Evolutionary conservation across 2,329 filamentous ascomycete species (phyloP), one percentile per base, ranked within the genome.

Genomic region (Allantophomopsis cytisporea): DNA sequence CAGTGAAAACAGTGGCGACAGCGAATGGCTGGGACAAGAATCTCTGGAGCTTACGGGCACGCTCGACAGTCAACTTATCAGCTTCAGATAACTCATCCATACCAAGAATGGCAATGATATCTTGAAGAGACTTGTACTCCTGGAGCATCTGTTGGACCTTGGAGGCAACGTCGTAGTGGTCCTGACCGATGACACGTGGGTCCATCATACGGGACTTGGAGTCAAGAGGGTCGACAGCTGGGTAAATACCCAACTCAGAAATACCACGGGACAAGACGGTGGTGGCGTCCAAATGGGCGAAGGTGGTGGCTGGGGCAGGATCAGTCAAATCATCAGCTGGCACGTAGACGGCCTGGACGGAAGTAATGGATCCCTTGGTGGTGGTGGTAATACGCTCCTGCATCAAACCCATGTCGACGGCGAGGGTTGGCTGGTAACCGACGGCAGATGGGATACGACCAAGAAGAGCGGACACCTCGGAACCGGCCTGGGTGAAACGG

Each of bases 291-390:
- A 98, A 83, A 71, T 98, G 91, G 65, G 91, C 91, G 71, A 98
- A 98, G 67, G 91, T 98, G 67, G 91, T 96, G 65, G 91, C 91
- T 57, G 91, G 91, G 55, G 91, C 91, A 71, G 91, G 91, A 73
- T 98, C 91, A 74, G 91, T 98, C 85, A 98, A 82, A 83, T 98
- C 91, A 69, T 98, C 91, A 83, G 91, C 91, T 66, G 91, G 91
- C 68, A 98, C 91, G 76, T 98, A 98, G 69, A 98, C 91, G 68
- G 91, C 91, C 80, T 98, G 91, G 68, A 98, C 91, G 55, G 91
- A 98, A 56, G 91, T 98, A 70, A 98, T 98, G 64, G 91, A 96
- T 62, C 91, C 91, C 82, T 96, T 94, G 65, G 81, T 88, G 69
- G 91, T 98, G 65, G 91, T 98, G 66, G 91, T 98, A 60, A 98